Base-by-base conservation (phyloP, 805 yeast species). In the Kodamaea laetipori region DNA sequence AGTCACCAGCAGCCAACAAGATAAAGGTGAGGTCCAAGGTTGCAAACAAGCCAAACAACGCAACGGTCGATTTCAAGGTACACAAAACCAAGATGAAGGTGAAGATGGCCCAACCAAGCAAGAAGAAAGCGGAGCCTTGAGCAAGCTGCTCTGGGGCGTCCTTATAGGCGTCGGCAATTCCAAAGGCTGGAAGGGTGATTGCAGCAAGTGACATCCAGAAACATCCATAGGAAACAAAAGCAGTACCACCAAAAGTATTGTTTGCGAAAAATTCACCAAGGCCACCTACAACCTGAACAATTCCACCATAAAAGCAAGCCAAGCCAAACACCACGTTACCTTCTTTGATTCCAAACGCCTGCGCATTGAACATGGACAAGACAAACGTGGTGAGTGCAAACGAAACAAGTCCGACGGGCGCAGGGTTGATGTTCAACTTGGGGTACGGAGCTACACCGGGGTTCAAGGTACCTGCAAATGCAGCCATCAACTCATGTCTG, bases 31-130 rank as follows among this genome's bases (percentile, higher is more conserved):
- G 37, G 55, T 75, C 80, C 45, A 83, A 66, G 47, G 77, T 66
- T 26, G 73, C 60, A 56, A 83, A 77, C 37, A 82, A 64, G n/a
- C 69, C 54, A 55, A 78, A 76, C 61, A 82, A 53, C 7, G 72
- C 58, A 39, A 71, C 51, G 1, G 81, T 76, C 2, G 81, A 70
- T 54, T 75, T 77, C 55, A 72, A 63, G 2, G 86, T 77, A 51
- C 78, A 76, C 47, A 79, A 54, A 55, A 78, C 60, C 61, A 81
- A 70, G 63, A 81, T 63, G 51, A 78, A 79, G 10, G 86, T 74
- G 67, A 82, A 82, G 9, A 83, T 76, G 4, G 77, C 70, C 86
- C 86, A 82, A 6, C 84, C 86, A 2, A 80, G 57, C 19, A 81
- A 56, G 58, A 69, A 81, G 52, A 82, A 76, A 1, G 86, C 88